phyloP scores from a whole-genome alignment of 306 rosid species.

The Cucurbita maxima region DNA sequence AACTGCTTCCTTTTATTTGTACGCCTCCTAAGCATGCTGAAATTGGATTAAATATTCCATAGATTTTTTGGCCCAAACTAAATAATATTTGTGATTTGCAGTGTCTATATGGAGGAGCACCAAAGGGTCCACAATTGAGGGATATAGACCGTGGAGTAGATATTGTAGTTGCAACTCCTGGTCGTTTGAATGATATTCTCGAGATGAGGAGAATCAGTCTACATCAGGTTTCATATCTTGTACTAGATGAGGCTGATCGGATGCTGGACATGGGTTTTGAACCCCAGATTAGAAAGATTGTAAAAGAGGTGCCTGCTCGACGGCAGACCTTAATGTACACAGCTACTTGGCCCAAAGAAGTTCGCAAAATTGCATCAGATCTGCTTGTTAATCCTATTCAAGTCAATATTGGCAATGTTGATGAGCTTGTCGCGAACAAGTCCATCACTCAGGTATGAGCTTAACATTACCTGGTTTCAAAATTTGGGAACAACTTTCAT shows the following conservation, averaged over 20 bases:
- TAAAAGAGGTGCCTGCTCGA: slow-evolving; percentile 83
- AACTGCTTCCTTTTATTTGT: background rate
- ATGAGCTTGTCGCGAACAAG: slow-evolving; percentile 96
- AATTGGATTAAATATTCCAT: background rate
- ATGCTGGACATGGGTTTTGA: slow-evolving; percentile 99
- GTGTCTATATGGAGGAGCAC: slow-evolving; percentile 99
- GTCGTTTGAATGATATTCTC: slow-evolving; percentile 97
- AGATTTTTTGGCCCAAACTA: background rate
- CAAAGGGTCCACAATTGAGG: slow-evolving; percentile 96
- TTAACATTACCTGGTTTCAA: background rate
- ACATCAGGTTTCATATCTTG: slow-evolving; percentile 83
- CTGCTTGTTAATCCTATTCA: slow-evolving; percentile 81
- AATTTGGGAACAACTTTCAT: background rate
- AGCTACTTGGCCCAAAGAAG: slow-evolving; percentile 99
- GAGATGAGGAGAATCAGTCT: slow-evolving; percentile 93
- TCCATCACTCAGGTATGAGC: slow-evolving; percentile 76
- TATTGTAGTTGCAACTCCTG: slow-evolving; percentile 98
- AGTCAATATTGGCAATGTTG: slow-evolving; percentile 93
- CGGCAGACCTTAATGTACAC: slow-evolving; percentile 96
- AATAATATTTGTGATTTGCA: slow-evolving; percentile 1
- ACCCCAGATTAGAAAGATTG: slow-evolving; percentile 96
- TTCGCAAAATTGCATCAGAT: slow-evolving; percentile 95
- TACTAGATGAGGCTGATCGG: slow-evolving; percentile 95
- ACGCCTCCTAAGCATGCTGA: background rate
- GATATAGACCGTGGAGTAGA: slow-evolving; percentile 87